phyloP scores from a whole-genome alignment of 1,139 yeast species.

The Meyerozyma athensensis region DNA sequence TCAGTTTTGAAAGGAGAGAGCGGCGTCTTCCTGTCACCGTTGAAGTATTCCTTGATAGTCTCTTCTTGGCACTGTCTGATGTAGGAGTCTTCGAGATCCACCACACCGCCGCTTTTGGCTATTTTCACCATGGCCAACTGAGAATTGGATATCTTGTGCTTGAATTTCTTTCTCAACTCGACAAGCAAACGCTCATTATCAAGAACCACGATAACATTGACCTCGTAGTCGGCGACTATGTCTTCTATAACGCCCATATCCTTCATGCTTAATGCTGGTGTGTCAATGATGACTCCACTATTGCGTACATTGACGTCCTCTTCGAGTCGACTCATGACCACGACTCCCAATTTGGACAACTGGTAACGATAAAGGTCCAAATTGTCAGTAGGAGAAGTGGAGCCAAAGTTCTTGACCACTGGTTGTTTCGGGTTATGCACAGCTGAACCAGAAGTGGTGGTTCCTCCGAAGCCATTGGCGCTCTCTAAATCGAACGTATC shows the following conservation, averaged over 20 bases:
- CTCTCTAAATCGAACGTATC: conserved; percentile 78
- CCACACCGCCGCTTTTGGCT: conserved; percentile 67
- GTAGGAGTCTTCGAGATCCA: conserved; percentile 68
- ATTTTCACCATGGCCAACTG: conserved; percentile 52
- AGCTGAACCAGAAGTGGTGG: conserved; percentile 85
- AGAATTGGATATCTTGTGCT: conserved; percentile 29
- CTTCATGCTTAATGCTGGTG: conserved; percentile 59
- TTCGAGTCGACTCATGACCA: conserved; percentile 52
- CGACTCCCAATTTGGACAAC: conserved; percentile 53
- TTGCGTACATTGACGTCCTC: conserved; percentile 49
- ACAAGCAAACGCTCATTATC: conserved; percentile 64
- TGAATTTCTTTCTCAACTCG: conserved; percentile 56
- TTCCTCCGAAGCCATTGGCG: conserved; percentile 70
- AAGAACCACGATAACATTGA: conserved; percentile 52
- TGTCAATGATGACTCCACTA: conserved; percentile 72
- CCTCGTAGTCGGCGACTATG: conserved; percentile 58
- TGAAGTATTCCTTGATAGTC: conserved; percentile 81
- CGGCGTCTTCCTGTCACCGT: conserved; percentile 65
- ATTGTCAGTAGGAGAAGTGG: conserved; percentile 57
- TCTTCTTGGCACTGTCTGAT: conserved; percentile 69
- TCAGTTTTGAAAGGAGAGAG: conserved; percentile 67
- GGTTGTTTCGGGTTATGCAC: conserved; percentile 85
- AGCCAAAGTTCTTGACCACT: conserved; percentile 73
- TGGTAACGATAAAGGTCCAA: conserved; percentile 54
- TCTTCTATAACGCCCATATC: conserved; percentile 53